phyloP scores from a whole-genome alignment of 208 protist genomes.

The Balamuthia mandrillaris region DNA sequence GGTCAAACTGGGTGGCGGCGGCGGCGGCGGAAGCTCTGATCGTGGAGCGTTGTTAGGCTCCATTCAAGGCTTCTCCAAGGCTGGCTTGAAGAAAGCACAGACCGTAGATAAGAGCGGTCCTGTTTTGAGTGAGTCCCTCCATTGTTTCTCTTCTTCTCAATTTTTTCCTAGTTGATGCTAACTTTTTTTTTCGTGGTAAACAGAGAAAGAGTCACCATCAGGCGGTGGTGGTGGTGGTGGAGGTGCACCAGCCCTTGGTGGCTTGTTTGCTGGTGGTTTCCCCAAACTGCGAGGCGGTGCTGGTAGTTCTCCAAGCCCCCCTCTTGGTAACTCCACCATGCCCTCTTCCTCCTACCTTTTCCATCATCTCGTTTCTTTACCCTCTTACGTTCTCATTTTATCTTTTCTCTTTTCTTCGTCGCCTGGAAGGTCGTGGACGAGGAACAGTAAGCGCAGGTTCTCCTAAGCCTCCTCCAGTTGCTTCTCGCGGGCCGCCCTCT shows the following conservation, averaged over 20 bases:
- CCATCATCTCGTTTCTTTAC: too few relatives aligned
- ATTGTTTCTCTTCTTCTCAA: neutral
- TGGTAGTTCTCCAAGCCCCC: too few relatives aligned
- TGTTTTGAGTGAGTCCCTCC: neutral
- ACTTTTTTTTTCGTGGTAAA: neutral
- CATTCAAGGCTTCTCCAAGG: slow-evolving; percentile 49
- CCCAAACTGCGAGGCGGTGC: neutral
- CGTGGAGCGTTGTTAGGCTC: slow-evolving; percentile 30
- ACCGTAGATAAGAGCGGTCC: neutral
- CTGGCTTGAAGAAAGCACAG: neutral
- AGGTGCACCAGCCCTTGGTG: neutral
- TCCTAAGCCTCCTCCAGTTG: too few relatives aligned
- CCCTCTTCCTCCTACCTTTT: too few relatives aligned
- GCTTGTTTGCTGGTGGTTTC: neutral
- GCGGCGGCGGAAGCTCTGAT: too few relatives aligned
- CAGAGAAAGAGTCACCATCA: neutral
- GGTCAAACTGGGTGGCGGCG: too few relatives aligned
- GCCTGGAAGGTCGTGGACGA: too few relatives aligned
- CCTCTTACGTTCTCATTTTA: too few relatives aligned
- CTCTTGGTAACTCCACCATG: too few relatives aligned
- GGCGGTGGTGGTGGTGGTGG: neutral
- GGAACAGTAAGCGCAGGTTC: too few relatives aligned
- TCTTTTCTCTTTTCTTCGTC: too few relatives aligned
- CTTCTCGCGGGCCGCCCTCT: too few relatives aligned
- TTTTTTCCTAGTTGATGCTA: neutral